These are phyloP conservation scores for Botryotinia narcissicola DNA, from an alignment of 2,329 filamentous ascomycete species.

Conservation along the genomic window DNA sequence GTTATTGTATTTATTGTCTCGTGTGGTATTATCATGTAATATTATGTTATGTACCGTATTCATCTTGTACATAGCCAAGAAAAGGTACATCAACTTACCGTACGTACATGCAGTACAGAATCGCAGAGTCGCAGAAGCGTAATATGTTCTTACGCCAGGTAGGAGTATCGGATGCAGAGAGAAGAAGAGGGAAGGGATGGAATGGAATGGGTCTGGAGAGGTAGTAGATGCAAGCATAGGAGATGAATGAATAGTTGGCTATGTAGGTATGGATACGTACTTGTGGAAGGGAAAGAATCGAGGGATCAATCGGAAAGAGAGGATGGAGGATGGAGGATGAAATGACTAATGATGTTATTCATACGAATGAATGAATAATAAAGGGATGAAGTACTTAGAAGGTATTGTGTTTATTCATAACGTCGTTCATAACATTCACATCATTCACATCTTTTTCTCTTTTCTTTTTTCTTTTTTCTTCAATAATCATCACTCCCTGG, in stretches of 20 bases:
- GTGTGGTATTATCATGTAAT: not conserved
- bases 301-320: constrained; percentile 5
- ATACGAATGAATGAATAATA: not conserved
- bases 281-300: not conserved
- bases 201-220: not conserved
- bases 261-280: not conserved
- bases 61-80: not conserved
- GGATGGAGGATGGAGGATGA: not conserved
- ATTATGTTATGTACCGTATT: not conserved
- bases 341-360: not conserved
- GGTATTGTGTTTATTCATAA: not conserved
- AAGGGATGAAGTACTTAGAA: not conserved
- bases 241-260: no score
- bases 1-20: no score
- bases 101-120: not conserved
- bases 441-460: not conserved
- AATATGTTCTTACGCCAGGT: not conserved
- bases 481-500: not conserved
- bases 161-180: not conserved
- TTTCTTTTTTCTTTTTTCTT: not conserved
- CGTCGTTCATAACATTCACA: no score
- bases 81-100: not conserved
- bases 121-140: not conserved
- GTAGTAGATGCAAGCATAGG: no score
- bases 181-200: not conserved